Conservation (phyloP, 768 basidiomycete species). For the Collybia sordida region DNA sequence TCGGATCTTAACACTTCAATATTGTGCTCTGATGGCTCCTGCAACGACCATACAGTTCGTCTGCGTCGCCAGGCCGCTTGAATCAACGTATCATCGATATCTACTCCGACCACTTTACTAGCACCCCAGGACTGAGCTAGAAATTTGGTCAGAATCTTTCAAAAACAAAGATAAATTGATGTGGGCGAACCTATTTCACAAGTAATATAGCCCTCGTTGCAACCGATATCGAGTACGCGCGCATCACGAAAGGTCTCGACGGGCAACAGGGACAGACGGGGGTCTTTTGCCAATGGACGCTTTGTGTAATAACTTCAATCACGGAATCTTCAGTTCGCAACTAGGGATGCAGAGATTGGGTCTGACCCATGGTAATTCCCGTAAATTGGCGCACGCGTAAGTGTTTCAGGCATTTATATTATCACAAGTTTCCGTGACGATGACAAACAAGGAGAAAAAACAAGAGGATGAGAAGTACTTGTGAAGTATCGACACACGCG, state of each 20-base stretch:
- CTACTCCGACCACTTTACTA: constrained; percentile 74
- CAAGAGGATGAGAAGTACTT: no score
- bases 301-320: constrained; percentile 71
- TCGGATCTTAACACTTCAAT: neutral
- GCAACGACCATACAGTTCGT: constrained; percentile 69
- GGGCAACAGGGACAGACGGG: constrained; percentile 65
- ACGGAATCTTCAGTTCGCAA: constrained; percentile 1
- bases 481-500: no score
- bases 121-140: constrained; percentile 68
- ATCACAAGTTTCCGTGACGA: neutral
- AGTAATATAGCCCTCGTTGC: constrained; percentile 85
- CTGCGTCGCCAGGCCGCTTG: constrained; percentile 74
- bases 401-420: constrained; percentile 1
- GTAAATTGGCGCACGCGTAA: constrained; percentile 40
- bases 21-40: constrained; percentile 35
- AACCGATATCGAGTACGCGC: constrained; percentile 79
- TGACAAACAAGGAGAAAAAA: neutral
- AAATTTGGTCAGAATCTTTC: constrained; percentile 2
- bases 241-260: constrained; percentile 48
- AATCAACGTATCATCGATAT: constrained; percentile 79
- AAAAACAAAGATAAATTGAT: neutral
- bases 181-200: constrained; percentile 72
- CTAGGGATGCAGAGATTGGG: neutral
- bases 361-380: constrained; percentile 76
- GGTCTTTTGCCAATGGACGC: constrained; percentile 58